Base-by-base conservation (phyloP, 139 green algal genomes). In the Coccomyxa sp. region DNA sequence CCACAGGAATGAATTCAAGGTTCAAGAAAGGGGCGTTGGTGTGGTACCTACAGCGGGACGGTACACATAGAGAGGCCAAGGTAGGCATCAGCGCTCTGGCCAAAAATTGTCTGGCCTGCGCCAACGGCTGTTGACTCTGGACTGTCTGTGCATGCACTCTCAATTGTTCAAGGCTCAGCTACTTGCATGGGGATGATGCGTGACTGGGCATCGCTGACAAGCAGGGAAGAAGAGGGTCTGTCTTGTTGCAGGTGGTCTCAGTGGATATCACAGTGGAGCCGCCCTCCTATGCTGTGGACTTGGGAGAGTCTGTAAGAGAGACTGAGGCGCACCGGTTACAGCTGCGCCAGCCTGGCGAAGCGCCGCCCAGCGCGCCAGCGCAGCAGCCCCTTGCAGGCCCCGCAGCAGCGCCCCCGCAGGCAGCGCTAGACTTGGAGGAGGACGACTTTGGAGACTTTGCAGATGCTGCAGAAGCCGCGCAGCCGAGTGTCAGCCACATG, bases 361-460 rank as follows among this genome's bases (percentile, higher is more conserved):
- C 75, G 9, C 4, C 29, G 36, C 36, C 55, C 2, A 22, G 35
- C 69, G 35, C 27, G 33, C 27, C 55, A 73, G 55, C 27, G 10
- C 55, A 79, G 55, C 55, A 33, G 55, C n/a, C 29, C 22, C 31
- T 22, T 55, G 41, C 9, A 29, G 27, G 50, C 74, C 35, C 40
- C 40, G 38, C 33, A 10, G 14, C 44, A 37, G 1, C 44, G 31
- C 14, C 8, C n/a, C 33, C 9, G 33, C 38, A 40, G 31, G 7
- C 73, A 68, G 18, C 38, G 39, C 36, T 64, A 22, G 31, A 16
- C 35, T 6, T 12, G 35, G 55, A 58, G 54, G 75, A 79, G 69
- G 75, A 79, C 44, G 75, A 69, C 7, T 79, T 79, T 79, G 75
- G 75, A 3, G 55, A 73, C 55, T 79, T 78, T 78, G 74, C 74